Evolutionary conservation across 2,329 filamentous ascomycete genomes (phyloP), one percentile per base, ranked within the genome.

Genomic region (Fusarium succisae): DNA sequence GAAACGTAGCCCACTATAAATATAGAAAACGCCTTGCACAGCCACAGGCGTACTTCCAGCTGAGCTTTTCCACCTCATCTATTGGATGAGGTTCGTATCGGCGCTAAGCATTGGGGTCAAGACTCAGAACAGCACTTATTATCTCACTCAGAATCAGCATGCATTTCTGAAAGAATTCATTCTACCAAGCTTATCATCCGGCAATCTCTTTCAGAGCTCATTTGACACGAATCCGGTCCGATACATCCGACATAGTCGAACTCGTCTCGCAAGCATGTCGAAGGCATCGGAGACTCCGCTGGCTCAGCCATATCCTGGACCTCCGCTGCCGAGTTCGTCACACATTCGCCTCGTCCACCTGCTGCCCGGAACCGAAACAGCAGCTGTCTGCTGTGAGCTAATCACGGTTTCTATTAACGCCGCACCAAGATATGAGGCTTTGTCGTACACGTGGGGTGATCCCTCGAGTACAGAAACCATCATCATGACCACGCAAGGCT

Each of bases 161-260:
- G 0, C 5, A 24, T 44, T 47, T 32, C 17, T 9, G 5, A 2
- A n/a, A 9, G 3, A 10, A 14, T 18, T 14, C 15, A 8, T 5
- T 7, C 11, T 35, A 11, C 3, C 17, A 8, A 24, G 15, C 22
- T 14, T 24, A 3, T 18, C 5, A 32, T 14, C 17, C 5, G 12
- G 8, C 0, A 20, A 24, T 24, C 8, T 4, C 5, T n/a, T 32
- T 9, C 11, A n/a, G 10, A 18, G 24, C 14, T 18, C 28, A 50
- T n/a, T 17, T 18, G 22, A 8, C 5, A 35, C 30, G 10, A 24
- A 20, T 35, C 17, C 30, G 4, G 17, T 4, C 8, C 17, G 24
- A 51, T 10, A 14, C 17, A 35, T 18, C 12, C 6, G 4, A 11
- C 22, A 30, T 0, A 18, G 8, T 30, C 8, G 7, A 3, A 2